phyloP scores from a whole-genome alignment of 2,329 filamentous ascomycete genomes.

The Lachnellula hyalina region DNA sequence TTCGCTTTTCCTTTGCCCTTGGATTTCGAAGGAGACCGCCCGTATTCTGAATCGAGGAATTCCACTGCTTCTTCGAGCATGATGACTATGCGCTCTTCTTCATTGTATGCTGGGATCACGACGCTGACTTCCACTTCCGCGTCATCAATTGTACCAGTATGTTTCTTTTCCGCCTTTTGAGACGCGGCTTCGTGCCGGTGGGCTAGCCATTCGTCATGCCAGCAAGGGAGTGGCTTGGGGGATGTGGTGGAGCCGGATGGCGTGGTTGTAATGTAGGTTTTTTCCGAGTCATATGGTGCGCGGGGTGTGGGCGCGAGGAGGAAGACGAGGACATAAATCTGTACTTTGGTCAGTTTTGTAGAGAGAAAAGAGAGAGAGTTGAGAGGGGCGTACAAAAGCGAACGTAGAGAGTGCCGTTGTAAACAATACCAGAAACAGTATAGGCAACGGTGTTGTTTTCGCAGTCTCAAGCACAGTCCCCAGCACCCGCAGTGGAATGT shows the following conservation, averaged over 20 bases:
- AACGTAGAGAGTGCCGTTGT: slow-evolving; percentile 11
- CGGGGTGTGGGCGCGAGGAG: slow-evolving; percentile 79
- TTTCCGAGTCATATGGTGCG: slow-evolving; percentile 68
- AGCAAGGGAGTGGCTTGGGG: slow-evolving; percentile 67
- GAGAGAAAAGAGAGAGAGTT: neutral
- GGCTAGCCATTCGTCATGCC: slow-evolving; percentile 72
- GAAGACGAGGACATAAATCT: slow-evolving; percentile 65
- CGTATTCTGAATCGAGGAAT: slow-evolving; percentile 76
- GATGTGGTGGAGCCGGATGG: slow-evolving; percentile 54
- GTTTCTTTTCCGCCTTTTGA: slow-evolving; percentile 31
- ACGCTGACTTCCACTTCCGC: slow-evolving; percentile 83
- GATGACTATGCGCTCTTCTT: slow-evolving; percentile 73
- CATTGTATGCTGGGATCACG: slow-evolving; percentile 93
- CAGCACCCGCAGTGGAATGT: slow-evolving; percentile 7
- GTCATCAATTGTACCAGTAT: slow-evolving; percentile 58
- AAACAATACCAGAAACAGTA: slow-evolving; percentile 11
- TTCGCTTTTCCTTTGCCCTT: slow-evolving; percentile 30
- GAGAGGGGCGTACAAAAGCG: slow-evolving; percentile 12
- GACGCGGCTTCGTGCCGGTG: slow-evolving; percentile 49
- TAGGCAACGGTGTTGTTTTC: slow-evolving; percentile 13
- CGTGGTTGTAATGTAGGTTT: slow-evolving; percentile 73
- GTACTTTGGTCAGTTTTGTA: slow-evolving; percentile 8
- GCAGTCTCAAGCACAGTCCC: slow-evolving; percentile 3
- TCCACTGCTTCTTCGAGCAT: slow-evolving; percentile 89
- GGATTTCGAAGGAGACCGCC: slow-evolving; percentile 38